These are phyloP conservation scores for Leishmania arabica DNA, from an alignment of 208 protist species.

Conservation along the genomic window DNA sequence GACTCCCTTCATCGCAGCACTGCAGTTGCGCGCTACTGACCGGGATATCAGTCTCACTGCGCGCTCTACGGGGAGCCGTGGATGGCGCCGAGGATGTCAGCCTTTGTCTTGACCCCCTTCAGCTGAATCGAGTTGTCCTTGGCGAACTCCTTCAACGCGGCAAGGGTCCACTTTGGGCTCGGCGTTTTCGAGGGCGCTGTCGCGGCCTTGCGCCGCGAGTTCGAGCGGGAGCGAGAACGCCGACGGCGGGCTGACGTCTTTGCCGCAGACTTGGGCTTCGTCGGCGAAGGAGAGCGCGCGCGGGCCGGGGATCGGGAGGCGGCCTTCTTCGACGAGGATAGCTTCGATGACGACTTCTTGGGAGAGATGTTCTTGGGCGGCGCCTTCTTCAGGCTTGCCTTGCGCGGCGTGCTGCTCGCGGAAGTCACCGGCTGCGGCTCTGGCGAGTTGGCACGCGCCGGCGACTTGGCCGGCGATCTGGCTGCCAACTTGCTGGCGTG, in stretches of 20 bases:
- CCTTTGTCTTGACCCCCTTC: slow-evolving; percentile 46
- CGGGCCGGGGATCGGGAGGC: slow-evolving; percentile 21
- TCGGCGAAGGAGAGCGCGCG: slow-evolving; percentile 22
- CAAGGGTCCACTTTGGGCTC: slow-evolving; percentile 66
- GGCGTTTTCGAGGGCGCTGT: slow-evolving; percentile 25
- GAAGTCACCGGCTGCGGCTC: background rate
- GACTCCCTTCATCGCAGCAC: background rate
- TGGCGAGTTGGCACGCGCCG: slow-evolving; percentile 3
- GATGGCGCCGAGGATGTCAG: slow-evolving; percentile 69
- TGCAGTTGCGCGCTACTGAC: background rate
- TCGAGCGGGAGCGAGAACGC: slow-evolving; percentile 12
- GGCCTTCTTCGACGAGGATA: slow-evolving; percentile 5
- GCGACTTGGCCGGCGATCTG: slow-evolving; percentile 13
- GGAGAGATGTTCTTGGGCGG: slow-evolving; percentile 9
- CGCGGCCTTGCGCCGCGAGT: background rate
- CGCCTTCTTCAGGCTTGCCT: slow-evolving; percentile 19
- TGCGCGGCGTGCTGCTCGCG: slow-evolving; percentile 12
- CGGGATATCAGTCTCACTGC: background rate
- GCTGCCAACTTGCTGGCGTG: slow-evolving; percentile 7
- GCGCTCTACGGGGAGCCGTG: slow-evolving; percentile 16
- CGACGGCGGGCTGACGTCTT: slow-evolving; percentile 18
- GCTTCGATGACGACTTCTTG: slow-evolving; percentile 4
- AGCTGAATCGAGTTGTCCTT: slow-evolving; percentile 60
- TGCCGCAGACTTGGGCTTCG: slow-evolving; percentile 19
- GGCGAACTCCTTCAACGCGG: slow-evolving; percentile 65